These are phyloP conservation scores for Solanum dulcamara DNA, from an alignment of 257 asterid species.

Conservation along the genomic window DNA sequence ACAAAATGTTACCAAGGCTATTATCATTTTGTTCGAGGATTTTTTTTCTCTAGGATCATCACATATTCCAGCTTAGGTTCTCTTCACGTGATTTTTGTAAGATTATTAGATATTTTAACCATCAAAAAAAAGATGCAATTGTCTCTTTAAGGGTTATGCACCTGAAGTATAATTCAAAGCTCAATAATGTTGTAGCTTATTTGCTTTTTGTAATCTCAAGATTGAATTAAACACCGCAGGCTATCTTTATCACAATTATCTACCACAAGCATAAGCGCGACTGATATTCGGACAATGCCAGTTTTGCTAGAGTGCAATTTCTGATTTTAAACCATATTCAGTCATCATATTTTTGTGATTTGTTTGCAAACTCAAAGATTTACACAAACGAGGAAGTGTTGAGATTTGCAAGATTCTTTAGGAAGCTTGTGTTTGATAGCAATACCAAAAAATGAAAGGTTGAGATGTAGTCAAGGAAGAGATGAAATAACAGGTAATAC, in stretches of 20 bases:
- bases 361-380: background rate
- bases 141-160: background rate
- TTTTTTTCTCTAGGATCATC: background rate
- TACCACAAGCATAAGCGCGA: background rate
- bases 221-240: background rate
- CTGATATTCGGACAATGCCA: background rate
- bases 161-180: background rate
- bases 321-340: background rate
- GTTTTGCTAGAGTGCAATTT: background rate
- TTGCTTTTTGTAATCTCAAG: background rate
- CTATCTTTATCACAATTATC: background rate
- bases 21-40: background rate
- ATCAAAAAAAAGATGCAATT: background rate
- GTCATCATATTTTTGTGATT: background rate
- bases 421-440: background rate
- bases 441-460: background rate
- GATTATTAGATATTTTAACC: background rate
- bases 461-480: background rate
- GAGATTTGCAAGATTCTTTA: background rate
- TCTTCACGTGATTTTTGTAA: background rate
- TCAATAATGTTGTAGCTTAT: background rate
- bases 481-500: background rate
- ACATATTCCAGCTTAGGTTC: background rate
- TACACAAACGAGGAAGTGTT: background rate
- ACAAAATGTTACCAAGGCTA: background rate